These are phyloP conservation scores for Hansenula sp. DNA, from an alignment of 1,139 yeast species.

Conservation along the genomic window DNA sequence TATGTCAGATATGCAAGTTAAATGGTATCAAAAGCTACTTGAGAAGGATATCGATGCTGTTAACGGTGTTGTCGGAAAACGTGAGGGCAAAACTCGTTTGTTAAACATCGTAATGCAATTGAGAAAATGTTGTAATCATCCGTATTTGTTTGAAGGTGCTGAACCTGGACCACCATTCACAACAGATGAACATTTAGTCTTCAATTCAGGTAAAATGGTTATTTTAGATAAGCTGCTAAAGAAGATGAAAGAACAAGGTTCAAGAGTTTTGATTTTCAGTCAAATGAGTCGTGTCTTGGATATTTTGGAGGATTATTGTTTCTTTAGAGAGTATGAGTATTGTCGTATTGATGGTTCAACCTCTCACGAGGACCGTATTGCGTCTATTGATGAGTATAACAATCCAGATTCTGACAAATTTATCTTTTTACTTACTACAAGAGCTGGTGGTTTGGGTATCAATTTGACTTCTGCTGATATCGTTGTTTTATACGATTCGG, in stretches of 20 bases:
- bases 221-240: constrained; percentile 79
- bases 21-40: constrained; percentile 84
- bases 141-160: constrained; percentile 95
- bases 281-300: constrained; percentile 94
- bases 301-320: constrained; percentile 90
- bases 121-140: constrained; percentile 95
- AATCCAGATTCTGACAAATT: constrained; percentile 80
- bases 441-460: constrained; percentile 99
- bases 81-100: constrained; percentile 87
- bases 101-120: constrained; percentile 95
- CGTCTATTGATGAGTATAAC: constrained; percentile 90
- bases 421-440: constrained; percentile 81
- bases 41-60: constrained; percentile 97
- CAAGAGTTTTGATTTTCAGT: constrained; percentile 86
- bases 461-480: constrained; percentile 91
- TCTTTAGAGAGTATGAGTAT: constrained; percentile 76
- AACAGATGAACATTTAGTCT: constrained; percentile 89
- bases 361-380: constrained; percentile 86
- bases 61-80: constrained; percentile 83
- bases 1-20: constrained; percentile 90
- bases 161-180: constrained; percentile 99
- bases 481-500: constrained; percentile 88
- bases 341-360: constrained; percentile 96
- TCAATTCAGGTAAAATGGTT: constrained; percentile 86
- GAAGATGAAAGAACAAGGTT: constrained; percentile 72